These are phyloP conservation scores for Trypanosoma vivax DNA, from an alignment of 208 protist genomes.

Conservation along the genomic window DNA sequence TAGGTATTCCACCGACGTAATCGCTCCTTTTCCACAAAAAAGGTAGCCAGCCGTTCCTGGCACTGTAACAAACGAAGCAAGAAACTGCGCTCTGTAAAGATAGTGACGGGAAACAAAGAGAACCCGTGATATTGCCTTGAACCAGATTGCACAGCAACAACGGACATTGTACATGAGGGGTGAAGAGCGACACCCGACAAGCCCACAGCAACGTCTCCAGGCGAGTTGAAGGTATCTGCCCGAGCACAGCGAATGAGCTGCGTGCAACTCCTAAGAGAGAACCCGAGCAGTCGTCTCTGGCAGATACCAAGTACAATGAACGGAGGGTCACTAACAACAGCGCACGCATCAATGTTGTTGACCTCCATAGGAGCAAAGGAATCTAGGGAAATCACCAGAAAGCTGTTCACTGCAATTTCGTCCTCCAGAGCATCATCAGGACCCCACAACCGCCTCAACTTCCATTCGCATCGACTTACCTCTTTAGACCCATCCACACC, in stretches of 20 bases:
- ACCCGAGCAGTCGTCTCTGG: slow-evolving; percentile 32
- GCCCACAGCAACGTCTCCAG: slow-evolving; percentile 17
- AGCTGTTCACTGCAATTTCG: slow-evolving; percentile 11
- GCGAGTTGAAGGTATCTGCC: slow-evolving; percentile 24
- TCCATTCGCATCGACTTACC: no score
- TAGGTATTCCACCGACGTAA: no score
- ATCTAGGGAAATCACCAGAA: slow-evolving; percentile 7
- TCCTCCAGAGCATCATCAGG: slow-evolving; percentile 5
- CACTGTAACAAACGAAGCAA: slow-evolving; percentile 15
- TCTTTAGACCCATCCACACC: no score
- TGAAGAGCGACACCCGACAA: slow-evolving; percentile 57
- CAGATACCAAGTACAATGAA: slow-evolving; percentile 39
- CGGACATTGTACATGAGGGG: slow-evolving; percentile 37
- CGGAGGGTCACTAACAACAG: not conserved
- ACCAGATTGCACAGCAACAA: slow-evolving; percentile 37
- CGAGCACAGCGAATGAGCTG: slow-evolving; percentile 44
- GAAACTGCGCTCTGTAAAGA: slow-evolving; percentile 14
- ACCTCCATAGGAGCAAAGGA: slow-evolving; percentile 1
- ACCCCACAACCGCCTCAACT: slow-evolving; percentile 2
- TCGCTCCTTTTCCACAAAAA: not conserved
- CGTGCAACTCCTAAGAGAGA: slow-evolving; percentile 22
- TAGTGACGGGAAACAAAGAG: slow-evolving; percentile 35
- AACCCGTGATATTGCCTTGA: slow-evolving; percentile 19
- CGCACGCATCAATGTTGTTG: not conserved
- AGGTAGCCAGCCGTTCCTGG: slow-evolving; percentile 6